Conservation (phyloP, 306 rosid genomes). For the Quercus variabilis region DNA sequence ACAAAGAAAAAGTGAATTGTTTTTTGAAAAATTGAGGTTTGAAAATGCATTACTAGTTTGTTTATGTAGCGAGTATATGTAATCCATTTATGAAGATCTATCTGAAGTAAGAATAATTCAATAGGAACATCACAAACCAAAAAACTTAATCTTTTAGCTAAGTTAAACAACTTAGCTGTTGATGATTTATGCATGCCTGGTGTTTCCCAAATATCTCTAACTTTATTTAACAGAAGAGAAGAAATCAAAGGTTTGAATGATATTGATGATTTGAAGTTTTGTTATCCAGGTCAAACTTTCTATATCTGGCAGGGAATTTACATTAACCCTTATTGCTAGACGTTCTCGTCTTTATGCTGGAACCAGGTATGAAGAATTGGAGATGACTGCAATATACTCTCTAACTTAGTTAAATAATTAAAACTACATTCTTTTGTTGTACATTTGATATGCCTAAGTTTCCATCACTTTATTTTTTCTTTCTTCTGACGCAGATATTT, state of each 20-base stretch:
- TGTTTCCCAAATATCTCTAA: constrained; percentile 1
- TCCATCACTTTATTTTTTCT: constrained; percentile 18
- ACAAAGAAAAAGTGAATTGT: no score
- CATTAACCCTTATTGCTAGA: constrained; percentile 77
- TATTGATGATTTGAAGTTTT: constrained; percentile 24
- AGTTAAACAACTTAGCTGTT: background rate
- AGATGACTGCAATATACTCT: constrained; percentile 3
- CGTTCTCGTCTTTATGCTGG: constrained; percentile 98
- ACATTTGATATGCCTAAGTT: constrained; percentile 10
- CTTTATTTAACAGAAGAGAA: constrained; percentile 1
- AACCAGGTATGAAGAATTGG: constrained; percentile 58
- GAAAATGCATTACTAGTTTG: no score
- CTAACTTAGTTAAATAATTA: constrained; percentile 8
- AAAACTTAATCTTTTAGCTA: background rate
- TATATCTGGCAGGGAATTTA: constrained; percentile 57
- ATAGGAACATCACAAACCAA: background rate
- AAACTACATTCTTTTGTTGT: constrained; percentile 2
- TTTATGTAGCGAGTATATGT: background rate
- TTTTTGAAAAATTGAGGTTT: no score
- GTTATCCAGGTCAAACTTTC: constrained; percentile 68
- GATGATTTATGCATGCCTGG: constrained; percentile 8
- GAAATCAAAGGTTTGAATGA: constrained; percentile 13
- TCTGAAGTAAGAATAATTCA: constrained; percentile 19
- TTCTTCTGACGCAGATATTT: constrained; percentile 58
- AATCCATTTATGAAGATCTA: constrained; percentile 18